These are phyloP conservation scores for Primulina huaijiensis DNA, from an alignment of 257 asterid genomes.

Conservation along the genomic window DNA sequence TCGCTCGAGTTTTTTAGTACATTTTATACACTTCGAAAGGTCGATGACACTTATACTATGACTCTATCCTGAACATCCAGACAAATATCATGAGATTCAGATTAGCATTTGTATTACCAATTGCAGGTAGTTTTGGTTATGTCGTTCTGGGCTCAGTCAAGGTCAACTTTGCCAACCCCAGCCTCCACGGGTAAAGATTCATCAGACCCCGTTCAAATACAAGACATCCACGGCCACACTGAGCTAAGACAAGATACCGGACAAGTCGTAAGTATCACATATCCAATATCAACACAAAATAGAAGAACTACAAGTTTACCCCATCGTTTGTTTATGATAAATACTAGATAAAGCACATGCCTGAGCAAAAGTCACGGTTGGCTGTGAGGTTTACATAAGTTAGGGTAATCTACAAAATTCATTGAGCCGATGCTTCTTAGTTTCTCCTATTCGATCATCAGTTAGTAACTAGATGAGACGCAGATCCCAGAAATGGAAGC, in stretches of 20 bases:
- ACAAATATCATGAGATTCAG: no score
- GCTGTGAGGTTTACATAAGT: conserved; percentile 22
- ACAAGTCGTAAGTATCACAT: background rate
- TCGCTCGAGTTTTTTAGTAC: background rate
- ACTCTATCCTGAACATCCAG: no score
- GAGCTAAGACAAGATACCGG: no score
- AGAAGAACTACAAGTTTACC: no score
- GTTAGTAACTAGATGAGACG: conserved; percentile 57
- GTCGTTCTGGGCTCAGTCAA: no score
- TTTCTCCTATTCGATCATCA: conserved; percentile 30
- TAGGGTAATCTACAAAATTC: conserved; percentile 63
- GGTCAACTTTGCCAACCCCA: no score
- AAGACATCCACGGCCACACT: background rate
- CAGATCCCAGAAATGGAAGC: conserved; percentile 80
- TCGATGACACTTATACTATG: no score
- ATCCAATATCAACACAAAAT: background rate
- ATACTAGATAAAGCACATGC: background rate
- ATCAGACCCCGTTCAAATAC: no score
- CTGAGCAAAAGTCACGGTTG: background rate
- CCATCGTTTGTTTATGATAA: background rate
- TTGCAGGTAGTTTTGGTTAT: no score
- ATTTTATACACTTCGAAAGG: no score
- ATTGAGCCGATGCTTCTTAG: conserved; percentile 4
- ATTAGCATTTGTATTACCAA: no score
- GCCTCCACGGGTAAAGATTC: no score